Evolutionary conservation across 2,329 filamentous ascomycete genomes (phyloP), one percentile per base, ranked within the genome.

Genomic region (Pseudocercospora cruenta): DNA sequence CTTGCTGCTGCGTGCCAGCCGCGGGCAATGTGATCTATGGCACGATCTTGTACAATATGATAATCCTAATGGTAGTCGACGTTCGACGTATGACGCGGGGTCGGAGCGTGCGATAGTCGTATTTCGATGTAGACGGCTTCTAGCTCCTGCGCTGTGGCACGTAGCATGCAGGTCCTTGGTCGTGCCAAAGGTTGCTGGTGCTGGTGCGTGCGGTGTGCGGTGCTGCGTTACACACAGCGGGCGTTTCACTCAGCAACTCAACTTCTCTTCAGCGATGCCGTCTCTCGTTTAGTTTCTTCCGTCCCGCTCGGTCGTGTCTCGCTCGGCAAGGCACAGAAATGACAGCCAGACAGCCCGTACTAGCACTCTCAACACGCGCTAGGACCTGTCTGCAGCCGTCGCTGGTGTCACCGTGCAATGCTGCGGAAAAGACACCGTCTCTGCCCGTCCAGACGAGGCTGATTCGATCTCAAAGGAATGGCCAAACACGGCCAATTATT

Each of bases 1-100:
- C 53, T n/a, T 24, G 39, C 55, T 67, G 63, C 53, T 64, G 64
- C 57, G 62, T 66, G 65, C 63, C 57, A 65, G 60, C 33, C 31
- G 55, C 28, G 19, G 28, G 55, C 28, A 26, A n/a, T 21, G 19
- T 22, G 47, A 51, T 21, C 22, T 26, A 21, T 51, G 47, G 47
- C 47, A 51, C 47, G 47, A 22, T 51, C 47, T 21, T 24, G 47
- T 26, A 22, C 8, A 10, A 26, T 6, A 26, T 39, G n/a, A n/a
- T 6, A 39, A 39, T 39, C 6, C 36, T 51, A 24, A 24, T 54
- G 51, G 14, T 9, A 24, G 21, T 26, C 21, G 10, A 54, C 12
- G 21, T 54, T n/a, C 21, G 47, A 6, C 19, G 47, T 51, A 51
- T 54, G 51, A 31, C 24, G 51, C 51, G 51, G 51, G 51, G 51